Conservation (phyloP, 768 basidiomycete genomes). For the Amanita thiersii region DNA sequence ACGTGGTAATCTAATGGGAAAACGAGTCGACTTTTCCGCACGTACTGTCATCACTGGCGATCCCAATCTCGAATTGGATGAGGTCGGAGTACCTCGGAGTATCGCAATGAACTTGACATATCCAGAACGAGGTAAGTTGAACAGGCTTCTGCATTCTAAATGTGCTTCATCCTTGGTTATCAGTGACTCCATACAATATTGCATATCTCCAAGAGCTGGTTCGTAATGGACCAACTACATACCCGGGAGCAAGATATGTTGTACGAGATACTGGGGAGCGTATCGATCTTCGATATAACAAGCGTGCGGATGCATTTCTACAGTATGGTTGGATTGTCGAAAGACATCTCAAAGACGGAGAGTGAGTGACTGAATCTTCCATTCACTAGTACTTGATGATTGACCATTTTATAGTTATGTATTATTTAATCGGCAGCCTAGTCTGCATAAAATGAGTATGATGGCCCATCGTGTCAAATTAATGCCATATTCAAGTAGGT, state of each 20-base stretch:
- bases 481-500: conserved; percentile 95
- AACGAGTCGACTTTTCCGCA: conserved; percentile 98
- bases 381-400: conserved; percentile 3
- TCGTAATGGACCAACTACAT: conserved; percentile 87
- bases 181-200: conserved; percentile 97
- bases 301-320: conserved; percentile 88
- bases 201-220: conserved; percentile 90
- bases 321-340: conserved; percentile 99
- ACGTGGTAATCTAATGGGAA: conserved; percentile 98
- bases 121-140: conserved; percentile 79
- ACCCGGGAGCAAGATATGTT: conserved; percentile 95
- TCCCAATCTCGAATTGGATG: conserved; percentile 91
- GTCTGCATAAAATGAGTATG: conserved; percentile 99
- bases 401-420: conserved; percentile 50
- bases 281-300: conserved; percentile 95
- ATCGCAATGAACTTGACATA: conserved; percentile 98
- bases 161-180: no score
- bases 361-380: conserved; percentile 48
- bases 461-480: conserved; percentile 97
- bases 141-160: conserved; percentile 6
- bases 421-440: conserved; percentile 96
- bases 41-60: conserved; percentile 99
- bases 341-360: conserved; percentile 95
- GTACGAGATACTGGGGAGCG: conserved; percentile 96
- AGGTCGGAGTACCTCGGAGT: conserved; percentile 91